Base-by-base conservation (phyloP, 176 grass and related monocot species). In the Oryza nivara region DNA sequence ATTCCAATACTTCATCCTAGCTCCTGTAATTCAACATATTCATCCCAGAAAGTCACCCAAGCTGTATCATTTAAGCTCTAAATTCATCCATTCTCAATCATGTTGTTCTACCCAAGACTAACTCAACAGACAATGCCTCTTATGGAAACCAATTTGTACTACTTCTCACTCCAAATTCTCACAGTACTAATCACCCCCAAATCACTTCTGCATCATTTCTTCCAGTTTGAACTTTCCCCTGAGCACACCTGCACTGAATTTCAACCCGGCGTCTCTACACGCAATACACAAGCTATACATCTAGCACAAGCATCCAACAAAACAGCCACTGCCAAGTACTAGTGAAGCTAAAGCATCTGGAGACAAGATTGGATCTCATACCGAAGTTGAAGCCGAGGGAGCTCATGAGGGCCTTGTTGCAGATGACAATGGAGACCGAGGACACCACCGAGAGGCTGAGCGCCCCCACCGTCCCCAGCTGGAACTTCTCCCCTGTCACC, bases 391-490 rank as follows among this genome's bases (percentile, higher is more conserved):
- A 97, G 82, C 95, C 88, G 41, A 97, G 95, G 43, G 92, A 91
- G 88, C 92, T 97, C 80, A 97, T 97, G 84, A 97, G 86, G 23
- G 95, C 95, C 92, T 97, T 97, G 90, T 97, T 97, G 63, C 95
- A 97, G 86, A 97, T 94, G 77, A 97, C 95, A 71, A 97, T 97
- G 68, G 95, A 97, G 68, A 97, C 95, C 9, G 95, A 97, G 65
- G 95, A 97, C 76, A 97, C 95, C 61, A 97, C 95, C 40, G 95
- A 97, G 65, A 97, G 88, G 85, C 88, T 90, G 2, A 97, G 87
- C 51, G 95, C 95, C 58, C 95, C 95, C 75, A 97, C 92, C 25
- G 95, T 97, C 75, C 95, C 95, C 79, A 97, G 76, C 87, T 97
- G 95, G 89, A 97, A 97, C 67, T 90, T 94, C 84, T 92, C 90